These are phyloP conservation scores for Schwanniomyces etchellsii DNA, from an alignment of 1,139 yeast genomes.

Conservation along the genomic window DNA sequence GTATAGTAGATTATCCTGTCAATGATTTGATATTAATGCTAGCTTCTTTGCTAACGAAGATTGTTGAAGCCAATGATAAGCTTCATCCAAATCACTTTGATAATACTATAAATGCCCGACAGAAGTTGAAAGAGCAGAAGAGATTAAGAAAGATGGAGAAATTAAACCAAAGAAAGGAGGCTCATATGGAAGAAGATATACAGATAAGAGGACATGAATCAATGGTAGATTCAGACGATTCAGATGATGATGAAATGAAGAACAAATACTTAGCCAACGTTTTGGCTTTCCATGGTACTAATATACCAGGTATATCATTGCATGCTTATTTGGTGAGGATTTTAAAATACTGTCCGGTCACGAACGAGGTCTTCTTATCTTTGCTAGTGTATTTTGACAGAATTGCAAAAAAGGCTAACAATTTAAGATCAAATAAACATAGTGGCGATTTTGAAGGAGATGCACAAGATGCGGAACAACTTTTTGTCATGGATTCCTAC, in stretches of 20 bases:
- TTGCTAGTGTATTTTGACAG: constrained; percentile 90
- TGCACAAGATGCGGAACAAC: constrained; percentile 36
- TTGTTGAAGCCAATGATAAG: constrained; percentile 88
- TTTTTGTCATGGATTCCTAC: constrained; percentile 93
- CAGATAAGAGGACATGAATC: constrained; percentile 12
- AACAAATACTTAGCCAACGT: constrained; percentile 67
- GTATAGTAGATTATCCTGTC: constrained; percentile 80
- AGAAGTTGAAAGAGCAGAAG: constrained; percentile 35
- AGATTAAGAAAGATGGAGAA: constrained; percentile 20
- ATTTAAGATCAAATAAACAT: constrained; percentile 18
- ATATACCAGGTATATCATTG: constrained; percentile 87
- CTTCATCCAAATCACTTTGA: constrained; percentile 70
- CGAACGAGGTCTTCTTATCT: constrained; percentile 91
- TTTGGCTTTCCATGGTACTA: constrained; percentile 90
- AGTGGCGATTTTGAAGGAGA: constrained; percentile 7
- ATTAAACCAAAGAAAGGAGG: constrained; percentile 3
- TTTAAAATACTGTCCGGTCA: constrained; percentile 93
- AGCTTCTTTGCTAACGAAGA: constrained; percentile 75
- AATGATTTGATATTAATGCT: constrained; percentile 79
- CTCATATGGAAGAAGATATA: constrained; percentile 3
- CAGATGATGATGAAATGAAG: constrained; percentile 41
- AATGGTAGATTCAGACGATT: constrained; percentile 23
- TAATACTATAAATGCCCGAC: constrained; percentile 43
- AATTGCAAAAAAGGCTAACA: constrained; percentile 83
- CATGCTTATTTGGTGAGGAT: constrained; percentile 88